Percentiles rank a stretch among this genome's conserved stretches.
phyloP scores from a whole-genome alignment of 306 rosid genomes.

The Rosa persica region DNA sequence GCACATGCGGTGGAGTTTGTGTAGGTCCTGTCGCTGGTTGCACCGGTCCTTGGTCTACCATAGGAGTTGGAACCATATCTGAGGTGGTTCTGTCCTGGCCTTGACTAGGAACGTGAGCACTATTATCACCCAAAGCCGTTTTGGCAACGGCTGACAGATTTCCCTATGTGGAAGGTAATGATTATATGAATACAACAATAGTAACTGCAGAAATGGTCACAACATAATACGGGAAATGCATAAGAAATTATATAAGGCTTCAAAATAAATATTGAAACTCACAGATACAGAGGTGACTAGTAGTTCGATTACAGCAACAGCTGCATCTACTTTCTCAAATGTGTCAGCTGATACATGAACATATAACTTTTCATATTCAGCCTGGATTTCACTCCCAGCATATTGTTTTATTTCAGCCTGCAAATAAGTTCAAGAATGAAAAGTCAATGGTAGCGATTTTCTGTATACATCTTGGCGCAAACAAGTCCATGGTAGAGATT shows the following conservation, averaged over 20 bases:
- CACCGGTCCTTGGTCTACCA: constrained; percentile 39
- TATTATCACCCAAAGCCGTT: constrained; percentile 42
- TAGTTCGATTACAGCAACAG: constrained; percentile 77
- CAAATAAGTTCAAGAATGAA: constrained; percentile 21
- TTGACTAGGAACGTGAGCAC: constrained; percentile 33
- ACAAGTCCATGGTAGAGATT: constrained; percentile 11
- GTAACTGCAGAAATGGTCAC: not conserved
- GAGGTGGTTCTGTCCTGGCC: constrained; percentile 36
- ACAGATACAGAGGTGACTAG: constrained; percentile 76
- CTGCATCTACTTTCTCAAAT: constrained; percentile 89
- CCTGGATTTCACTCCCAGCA: constrained; percentile 49
- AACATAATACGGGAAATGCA: not conserved
- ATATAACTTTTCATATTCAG: constrained; percentile 60
- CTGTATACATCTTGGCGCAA: not conserved
- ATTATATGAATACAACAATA: constrained; percentile 20
- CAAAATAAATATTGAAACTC: constrained; percentile 44
- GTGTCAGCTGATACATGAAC: constrained; percentile 79
- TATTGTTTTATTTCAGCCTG: constrained; percentile 69
- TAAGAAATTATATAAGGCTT: not conserved
- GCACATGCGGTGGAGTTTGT: constrained; percentile 41
- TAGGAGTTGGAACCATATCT: constrained; percentile 32
- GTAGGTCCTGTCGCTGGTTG: constrained; percentile 42
- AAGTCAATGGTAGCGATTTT: constrained; percentile 19
- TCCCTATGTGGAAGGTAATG: constrained; percentile 51
- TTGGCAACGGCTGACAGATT: constrained; percentile 56